Evolutionary conservation across 345 rosid species (phyloP).

Genomic region (Boechera stricta): DNA sequence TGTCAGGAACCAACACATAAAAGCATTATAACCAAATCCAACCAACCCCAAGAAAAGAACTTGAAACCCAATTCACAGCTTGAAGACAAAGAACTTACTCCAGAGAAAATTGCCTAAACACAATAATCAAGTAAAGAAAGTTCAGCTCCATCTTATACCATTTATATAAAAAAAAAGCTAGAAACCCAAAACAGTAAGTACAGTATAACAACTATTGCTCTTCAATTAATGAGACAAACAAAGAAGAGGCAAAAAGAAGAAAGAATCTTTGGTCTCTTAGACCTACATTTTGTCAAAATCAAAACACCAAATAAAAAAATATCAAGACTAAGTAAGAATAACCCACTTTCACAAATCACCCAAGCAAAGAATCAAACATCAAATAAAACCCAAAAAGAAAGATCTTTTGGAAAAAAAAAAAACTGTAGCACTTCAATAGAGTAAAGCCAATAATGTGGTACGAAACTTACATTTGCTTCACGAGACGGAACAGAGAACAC

Average conservation of each 20-base stretch:
- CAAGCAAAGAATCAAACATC: slow-evolving; percentile 54
- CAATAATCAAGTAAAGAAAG: slow-evolving; percentile 34
- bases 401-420: background rate
- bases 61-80: slow-evolving; percentile 19
- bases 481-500: slow-evolving; percentile 31
- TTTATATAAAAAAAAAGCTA: slow-evolving; percentile 33
- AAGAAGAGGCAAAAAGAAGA: slow-evolving; percentile 28
- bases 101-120: slow-evolving; percentile 31
- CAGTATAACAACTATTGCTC: slow-evolving; percentile 46
- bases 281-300: slow-evolving; percentile 5
- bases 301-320: slow-evolving; percentile 11
- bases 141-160: slow-evolving; percentile 31
- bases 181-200: slow-evolving; percentile 35
- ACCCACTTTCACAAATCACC: slow-evolving; percentile 41
- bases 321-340: slow-evolving; percentile 35
- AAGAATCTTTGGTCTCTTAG: slow-evolving; percentile 32
- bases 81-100: slow-evolving; percentile 28
- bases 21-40: background rate
- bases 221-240: slow-evolving; percentile 46
- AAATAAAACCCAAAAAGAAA: slow-evolving; percentile 17
- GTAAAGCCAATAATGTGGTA: slow-evolving; percentile 39
- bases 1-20: slow-evolving; percentile 22
- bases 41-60: slow-evolving; percentile 8
- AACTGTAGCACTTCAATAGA: slow-evolving; percentile 36
- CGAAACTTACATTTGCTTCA: slow-evolving; percentile 45